Percentiles rank a stretch among this genome's conserved stretches.
phyloP scores from a whole-genome alignment of 768 basidiomycete species.

The Amanita inopinata region DNA sequence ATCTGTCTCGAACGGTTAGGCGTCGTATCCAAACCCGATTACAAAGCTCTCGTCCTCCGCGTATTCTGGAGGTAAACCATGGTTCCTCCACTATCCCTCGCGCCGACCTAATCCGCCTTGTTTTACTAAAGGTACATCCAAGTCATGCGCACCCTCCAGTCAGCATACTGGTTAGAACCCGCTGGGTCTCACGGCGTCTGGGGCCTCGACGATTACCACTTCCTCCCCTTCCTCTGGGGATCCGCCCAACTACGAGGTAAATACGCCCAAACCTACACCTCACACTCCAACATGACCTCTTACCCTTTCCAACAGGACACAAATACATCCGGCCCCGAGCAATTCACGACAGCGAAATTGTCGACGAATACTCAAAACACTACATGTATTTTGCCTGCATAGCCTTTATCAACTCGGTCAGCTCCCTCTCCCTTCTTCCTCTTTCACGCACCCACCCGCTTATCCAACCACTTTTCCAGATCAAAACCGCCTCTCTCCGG shows the following conservation, averaged over 20 bases:
- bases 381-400: slow-evolving; percentile 99
- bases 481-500: slow-evolving; percentile 88
- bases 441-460: neutral
- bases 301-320: slow-evolving; percentile 47
- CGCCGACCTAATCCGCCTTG: slow-evolving; percentile 12
- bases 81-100: neutral
- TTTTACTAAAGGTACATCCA: slow-evolving; percentile 60
- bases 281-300: neutral
- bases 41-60: slow-evolving; percentile 63
- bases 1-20: slow-evolving; percentile 71
- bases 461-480: slow-evolving; percentile 31
- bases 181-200: slow-evolving; percentile 99
- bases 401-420: slow-evolving; percentile 86
- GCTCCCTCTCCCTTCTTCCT: slow-evolving; percentile 14
- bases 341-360: slow-evolving; percentile 84
- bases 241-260: slow-evolving; percentile 71
- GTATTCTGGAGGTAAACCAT: slow-evolving; percentile 78
- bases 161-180: slow-evolving; percentile 94
- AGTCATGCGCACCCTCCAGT: slow-evolving; percentile 81
- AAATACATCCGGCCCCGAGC: slow-evolving; percentile 86
- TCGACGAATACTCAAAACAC: slow-evolving; percentile 84
- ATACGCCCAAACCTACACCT: slow-evolving; percentile 6
- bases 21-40: slow-evolving; percentile 53
- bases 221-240: slow-evolving; percentile 85
- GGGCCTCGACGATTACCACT: slow-evolving; percentile 96